phyloP scores from a whole-genome alignment of 1,139 yeast genomes.

The Kodamaea fungicola region DNA sequence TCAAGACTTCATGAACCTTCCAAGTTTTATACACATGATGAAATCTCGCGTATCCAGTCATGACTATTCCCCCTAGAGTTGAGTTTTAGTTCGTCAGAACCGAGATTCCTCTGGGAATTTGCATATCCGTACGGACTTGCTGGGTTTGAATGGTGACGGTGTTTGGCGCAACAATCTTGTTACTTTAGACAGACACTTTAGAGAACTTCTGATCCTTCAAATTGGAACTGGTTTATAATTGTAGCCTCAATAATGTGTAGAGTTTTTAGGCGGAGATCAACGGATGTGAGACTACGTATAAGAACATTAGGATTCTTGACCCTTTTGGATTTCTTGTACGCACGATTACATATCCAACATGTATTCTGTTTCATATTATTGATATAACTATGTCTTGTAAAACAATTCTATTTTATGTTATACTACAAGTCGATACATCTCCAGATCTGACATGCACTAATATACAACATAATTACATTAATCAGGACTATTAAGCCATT shows the following conservation, averaged over 20 bases:
- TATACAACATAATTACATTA: slow-evolving; percentile 16
- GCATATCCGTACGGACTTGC: slow-evolving; percentile 33
- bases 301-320: slow-evolving; percentile 4
- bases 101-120: slow-evolving; percentile 35
- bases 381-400: neutral
- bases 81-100: slow-evolving; percentile 26
- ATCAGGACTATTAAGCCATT: slow-evolving; percentile 8
- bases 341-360: slow-evolving; percentile 12
- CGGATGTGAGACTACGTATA: slow-evolving; percentile 6
- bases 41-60: slow-evolving; percentile 51
- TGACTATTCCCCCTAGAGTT: slow-evolving; percentile 49
- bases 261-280: neutral
- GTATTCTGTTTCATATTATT: neutral
- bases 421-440: neutral
- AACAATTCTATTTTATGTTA: no score
- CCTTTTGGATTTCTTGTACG: slow-evolving; percentile 7
- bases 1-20: slow-evolving; percentile 42
- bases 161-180: slow-evolving; percentile 66
- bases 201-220: slow-evolving; percentile 48
- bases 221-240: slow-evolving; percentile 2
- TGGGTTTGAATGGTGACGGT: slow-evolving; percentile 56
- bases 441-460: slow-evolving; percentile 5
- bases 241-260: no score
- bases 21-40: slow-evolving; percentile 61
- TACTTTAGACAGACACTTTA: slow-evolving; percentile 45